Conservation (phyloP, 2,329 filamentous ascomycete genomes). For the Dothistroma septosporum region DNA sequence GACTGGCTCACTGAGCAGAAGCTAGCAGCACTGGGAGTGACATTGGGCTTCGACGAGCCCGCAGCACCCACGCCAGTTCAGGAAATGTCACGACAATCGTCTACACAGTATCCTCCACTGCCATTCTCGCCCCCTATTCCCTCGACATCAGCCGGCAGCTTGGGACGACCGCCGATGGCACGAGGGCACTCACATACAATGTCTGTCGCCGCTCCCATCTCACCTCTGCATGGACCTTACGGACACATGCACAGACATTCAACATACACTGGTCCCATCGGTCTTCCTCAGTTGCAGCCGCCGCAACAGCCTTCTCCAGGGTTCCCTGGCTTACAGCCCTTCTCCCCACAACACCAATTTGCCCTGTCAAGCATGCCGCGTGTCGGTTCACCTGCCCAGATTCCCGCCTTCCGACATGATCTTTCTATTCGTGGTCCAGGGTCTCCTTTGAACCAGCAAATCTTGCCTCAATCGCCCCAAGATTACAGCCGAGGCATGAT, state of each 20-base stretch:
- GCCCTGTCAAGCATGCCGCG: conserved; percentile 33
- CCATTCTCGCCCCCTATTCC: conserved; percentile 81
- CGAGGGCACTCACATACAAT: conserved; percentile 49
- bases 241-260: conserved; percentile 68
- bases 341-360: conserved; percentile 33
- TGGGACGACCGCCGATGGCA: conserved; percentile 33
- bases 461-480: conserved; percentile 27
- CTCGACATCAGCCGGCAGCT: conserved; percentile 69
- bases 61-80: conserved; percentile 44
- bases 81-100: conserved; percentile 66
- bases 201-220: conserved; percentile 67
- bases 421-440: conserved; percentile 39
- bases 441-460: conserved; percentile 56
- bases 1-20: conserved; percentile 84
- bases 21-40: conserved; percentile 84
- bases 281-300: conserved; percentile 60
- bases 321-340: conserved; percentile 45
- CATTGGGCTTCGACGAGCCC: conserved; percentile 65
- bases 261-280: conserved; percentile 64
- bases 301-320: conserved; percentile 33
- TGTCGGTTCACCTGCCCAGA: conserved; percentile 44
- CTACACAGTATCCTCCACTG: conserved; percentile 65
- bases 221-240: conserved; percentile 56
- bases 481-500: conserved; percentile 38
- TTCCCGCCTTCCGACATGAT: conserved; percentile 33